Percentiles rank a stretch among this genome's conserved stretches.
These are phyloP conservation scores for Hanseniaspora mollemarum DNA, from an alignment of 805 yeast species.

Conservation along the genomic window DNA sequence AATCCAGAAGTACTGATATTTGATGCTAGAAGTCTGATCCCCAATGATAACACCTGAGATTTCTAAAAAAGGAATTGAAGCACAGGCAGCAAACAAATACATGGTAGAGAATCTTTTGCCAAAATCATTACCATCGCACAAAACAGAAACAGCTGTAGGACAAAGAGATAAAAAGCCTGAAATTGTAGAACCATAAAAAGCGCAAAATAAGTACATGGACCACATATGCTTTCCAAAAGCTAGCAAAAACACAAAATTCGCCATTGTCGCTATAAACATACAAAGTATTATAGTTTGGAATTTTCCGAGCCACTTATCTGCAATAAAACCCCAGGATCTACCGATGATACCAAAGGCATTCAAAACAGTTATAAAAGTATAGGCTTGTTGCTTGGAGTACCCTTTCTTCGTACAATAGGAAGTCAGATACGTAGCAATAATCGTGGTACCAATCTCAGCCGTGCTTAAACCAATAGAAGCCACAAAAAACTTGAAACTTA, in stretches of 20 bases:
- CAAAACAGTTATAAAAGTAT: slow-evolving; percentile 36
- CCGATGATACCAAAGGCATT: slow-evolving; percentile 41
- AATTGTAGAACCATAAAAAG: slow-evolving; percentile 45
- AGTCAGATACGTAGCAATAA: slow-evolving; percentile 37
- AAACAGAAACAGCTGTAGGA: slow-evolving; percentile 58
- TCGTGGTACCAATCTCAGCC: slow-evolving; percentile 35
- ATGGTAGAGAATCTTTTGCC: slow-evolving; percentile 61
- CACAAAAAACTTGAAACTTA: slow-evolving; percentile 35
- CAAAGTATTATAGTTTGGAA: slow-evolving; percentile 46
- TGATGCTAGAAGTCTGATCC: slow-evolving; percentile 23
- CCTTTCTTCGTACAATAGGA: slow-evolving; percentile 41
- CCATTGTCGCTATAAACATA: slow-evolving; percentile 36
- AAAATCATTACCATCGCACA: slow-evolving; percentile 51
- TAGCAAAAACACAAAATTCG: slow-evolving; percentile 50
- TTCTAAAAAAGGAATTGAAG: slow-evolving; percentile 36
- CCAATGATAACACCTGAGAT: slow-evolving; percentile 39
- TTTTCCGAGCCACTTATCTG: slow-evolving; percentile 45
- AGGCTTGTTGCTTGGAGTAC: slow-evolving; percentile 30
- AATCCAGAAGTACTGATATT: slow-evolving; percentile 31
- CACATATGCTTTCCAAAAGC: slow-evolving; percentile 43
- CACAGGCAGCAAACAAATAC: slow-evolving; percentile 46
- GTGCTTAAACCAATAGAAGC: slow-evolving; percentile 33
- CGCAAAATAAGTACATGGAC: slow-evolving; percentile 42
- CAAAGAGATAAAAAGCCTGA: slow-evolving; percentile 54
- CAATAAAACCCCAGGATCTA: slow-evolving; percentile 42